Evolutionary conservation across 495 filamentous ascomycete genomes (phyloP).

Genomic region (Aspergillus conjunctus): DNA sequence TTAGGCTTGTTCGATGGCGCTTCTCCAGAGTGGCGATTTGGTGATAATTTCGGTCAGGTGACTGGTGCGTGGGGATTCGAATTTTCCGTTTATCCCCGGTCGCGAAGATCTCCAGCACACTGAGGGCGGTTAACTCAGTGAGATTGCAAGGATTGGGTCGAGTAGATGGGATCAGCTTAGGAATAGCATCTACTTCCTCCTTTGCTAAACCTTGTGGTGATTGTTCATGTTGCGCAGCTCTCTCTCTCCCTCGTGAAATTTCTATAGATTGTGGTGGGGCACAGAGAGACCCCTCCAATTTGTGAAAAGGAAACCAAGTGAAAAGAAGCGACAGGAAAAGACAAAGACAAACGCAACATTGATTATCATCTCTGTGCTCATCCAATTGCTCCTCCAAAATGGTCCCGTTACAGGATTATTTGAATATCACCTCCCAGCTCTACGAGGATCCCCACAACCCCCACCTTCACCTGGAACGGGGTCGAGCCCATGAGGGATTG

Average conservation of each 20-base stretch:
- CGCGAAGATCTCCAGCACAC: neutral
- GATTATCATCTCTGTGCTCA: neutral
- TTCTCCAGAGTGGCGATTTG: neutral
- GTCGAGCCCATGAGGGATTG: slow-evolving; percentile 68
- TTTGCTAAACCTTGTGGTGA: no score
- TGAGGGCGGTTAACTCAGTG: neutral
- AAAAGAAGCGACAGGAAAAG: neutral
- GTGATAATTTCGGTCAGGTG: slow-evolving; percentile 4
- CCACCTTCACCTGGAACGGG: slow-evolving; percentile 72
- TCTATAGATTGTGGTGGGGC: no score
- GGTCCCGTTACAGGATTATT: slow-evolving; percentile 30
- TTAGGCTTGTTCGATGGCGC: neutral
- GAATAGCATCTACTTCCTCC: neutral
- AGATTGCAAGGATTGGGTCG: neutral
- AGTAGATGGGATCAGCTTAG: neutral
- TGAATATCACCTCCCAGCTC: slow-evolving; percentile 33
- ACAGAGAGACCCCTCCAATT: no score
- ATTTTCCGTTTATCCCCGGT: neutral
- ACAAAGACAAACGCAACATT: neutral
- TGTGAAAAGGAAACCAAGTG: no score
- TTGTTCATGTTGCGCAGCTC: no score
- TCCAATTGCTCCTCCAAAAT: neutral
- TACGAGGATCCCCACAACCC: slow-evolving; percentile 71
- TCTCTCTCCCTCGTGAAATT: no score
- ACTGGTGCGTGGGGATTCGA: neutral